Conservation (phyloP, 2,329 filamentous ascomycete species). For the Emmonsia crescens region DNA sequence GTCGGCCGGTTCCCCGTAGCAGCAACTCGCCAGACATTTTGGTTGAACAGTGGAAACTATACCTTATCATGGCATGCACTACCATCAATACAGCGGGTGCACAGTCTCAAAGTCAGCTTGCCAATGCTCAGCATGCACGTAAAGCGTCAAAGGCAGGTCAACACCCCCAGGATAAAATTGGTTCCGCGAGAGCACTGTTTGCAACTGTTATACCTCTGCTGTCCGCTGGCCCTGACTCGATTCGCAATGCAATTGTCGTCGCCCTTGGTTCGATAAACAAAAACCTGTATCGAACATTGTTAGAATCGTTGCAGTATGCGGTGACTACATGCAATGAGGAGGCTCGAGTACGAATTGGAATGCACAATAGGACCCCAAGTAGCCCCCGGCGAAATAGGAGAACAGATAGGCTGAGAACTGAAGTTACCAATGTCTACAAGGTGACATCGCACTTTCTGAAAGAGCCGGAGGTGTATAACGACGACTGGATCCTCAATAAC, state of each 20-base stretch:
- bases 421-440: conserved; percentile 94
- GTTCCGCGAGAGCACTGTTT: conserved; percentile 80
- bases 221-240: conserved; percentile 64
- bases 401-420: conserved; percentile 78
- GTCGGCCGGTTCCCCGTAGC: conserved; percentile 37
- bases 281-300: conserved; percentile 79
- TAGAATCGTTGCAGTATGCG: conserved; percentile 81
- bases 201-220: conserved; percentile 83
- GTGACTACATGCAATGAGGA: conserved; percentile 81
- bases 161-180: conserved; percentile 63
- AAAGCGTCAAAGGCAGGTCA: conserved; percentile 63
- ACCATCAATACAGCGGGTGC: conserved; percentile 76
- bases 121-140: conserved; percentile 61
- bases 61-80: conserved; percentile 93
- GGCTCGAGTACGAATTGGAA: conserved; percentile 63
- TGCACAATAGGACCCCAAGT: conserved; percentile 73
- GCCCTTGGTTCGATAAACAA: conserved; percentile 92
- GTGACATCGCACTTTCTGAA: conserved; percentile 83
- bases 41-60: conserved; percentile 96
- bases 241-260: conserved; percentile 80
- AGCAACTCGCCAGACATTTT: conserved; percentile 60
- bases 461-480: conserved; percentile 64
- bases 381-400: conserved; percentile 69
- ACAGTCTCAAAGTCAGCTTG: conserved; percentile 47
- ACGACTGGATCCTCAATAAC: conserved; percentile 85